A percentile compares a stretch with the other conserved stretches of the same genome.
phyloP scores from a whole-genome alignment of 306 rosid species.

The Vigna radiata region DNA sequence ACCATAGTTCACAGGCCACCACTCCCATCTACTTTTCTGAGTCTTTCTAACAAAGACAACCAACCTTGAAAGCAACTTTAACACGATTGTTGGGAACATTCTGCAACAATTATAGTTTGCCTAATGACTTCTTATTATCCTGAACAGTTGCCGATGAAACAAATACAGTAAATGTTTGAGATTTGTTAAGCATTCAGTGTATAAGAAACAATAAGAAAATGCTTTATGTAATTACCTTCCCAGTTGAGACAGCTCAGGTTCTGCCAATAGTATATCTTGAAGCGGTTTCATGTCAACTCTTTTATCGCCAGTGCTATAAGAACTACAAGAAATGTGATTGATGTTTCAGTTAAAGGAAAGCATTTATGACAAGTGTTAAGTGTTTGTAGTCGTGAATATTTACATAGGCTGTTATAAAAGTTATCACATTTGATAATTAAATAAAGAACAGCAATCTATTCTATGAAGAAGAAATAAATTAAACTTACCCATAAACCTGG shows the following conservation, averaged over 20 bases:
- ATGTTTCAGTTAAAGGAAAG: conserved; percentile 2
- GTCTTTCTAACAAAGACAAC: conserved; percentile 24
- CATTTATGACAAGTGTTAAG: neutral
- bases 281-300: conserved; percentile 59
- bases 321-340: conserved; percentile 22
- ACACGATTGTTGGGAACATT: conserved; percentile 28
- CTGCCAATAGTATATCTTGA: conserved; percentile 85
- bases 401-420: neutral
- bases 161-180: conserved; percentile 22
- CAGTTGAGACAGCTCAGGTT: conserved; percentile 84
- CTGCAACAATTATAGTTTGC: conserved; percentile 34
- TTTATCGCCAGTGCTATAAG: conserved; percentile 53
- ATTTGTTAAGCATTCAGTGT: conserved; percentile 20
- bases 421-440: neutral
- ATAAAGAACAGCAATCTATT: conserved; percentile 3
- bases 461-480: conserved; percentile 3
- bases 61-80: conserved; percentile 30
- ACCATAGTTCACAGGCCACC: conserved; percentile 24
- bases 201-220: neutral
- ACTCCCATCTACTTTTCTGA: neutral
- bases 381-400: neutral
- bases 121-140: conserved; percentile 74
- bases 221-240: conserved; percentile 70
- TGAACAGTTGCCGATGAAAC: conserved; percentile 51
- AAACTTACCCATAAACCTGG: conserved; percentile 63